Base-by-base conservation (phyloP, 345 rosid genomes). In the Camelina sativa region DNA sequence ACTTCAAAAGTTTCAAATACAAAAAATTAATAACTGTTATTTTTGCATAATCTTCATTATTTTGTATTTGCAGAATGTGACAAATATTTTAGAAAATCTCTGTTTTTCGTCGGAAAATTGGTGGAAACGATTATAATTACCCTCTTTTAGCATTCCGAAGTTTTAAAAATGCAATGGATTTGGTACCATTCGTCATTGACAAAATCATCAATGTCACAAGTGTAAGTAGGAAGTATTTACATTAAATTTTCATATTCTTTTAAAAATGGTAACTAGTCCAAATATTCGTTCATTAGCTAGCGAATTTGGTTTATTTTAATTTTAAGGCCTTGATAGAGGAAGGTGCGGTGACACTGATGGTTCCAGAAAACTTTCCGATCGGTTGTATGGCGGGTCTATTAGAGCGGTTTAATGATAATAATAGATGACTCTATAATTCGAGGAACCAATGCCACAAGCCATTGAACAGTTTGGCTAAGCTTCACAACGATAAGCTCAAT, bases 61-160 rank as follows among this genome's bases (percentile, higher is more conserved):
- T 16, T 32, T 53, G 0, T 23, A 15, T 13, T 51, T 35, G 25
- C 76, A 89, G 92, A 82, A 16, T 89, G 96, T 41, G 65, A 80
- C 8, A 41, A 22, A 5, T 84, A 84, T 74, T 80, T 88, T 56
- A 85, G 65, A 65, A 90, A 83, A 73, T 84, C 96, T 6, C 74
- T 90, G 16, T 85, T 90, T 73, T 20, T 86, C 53, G 85, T 90
- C 15, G 93, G 93, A 16, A 90, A 75, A 88, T 90, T 0, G 96
- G 93, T 30, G 96, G 93, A 32, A 90, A 88, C 59, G 96, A 90
- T 70, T 90, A 86, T 75, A 90, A 84, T 64, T 85, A 82, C 53
- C 71, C 85, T 4, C 81, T 75, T 62, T 77, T 87, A 62, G 46
- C 53, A 3, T 88, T 86, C 25, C 85, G 80, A 76, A 78, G 65